Evolutionary conservation across 805 yeast species (phyloP).

Genomic region (Wickerhamomyces ciferrii): DNA sequence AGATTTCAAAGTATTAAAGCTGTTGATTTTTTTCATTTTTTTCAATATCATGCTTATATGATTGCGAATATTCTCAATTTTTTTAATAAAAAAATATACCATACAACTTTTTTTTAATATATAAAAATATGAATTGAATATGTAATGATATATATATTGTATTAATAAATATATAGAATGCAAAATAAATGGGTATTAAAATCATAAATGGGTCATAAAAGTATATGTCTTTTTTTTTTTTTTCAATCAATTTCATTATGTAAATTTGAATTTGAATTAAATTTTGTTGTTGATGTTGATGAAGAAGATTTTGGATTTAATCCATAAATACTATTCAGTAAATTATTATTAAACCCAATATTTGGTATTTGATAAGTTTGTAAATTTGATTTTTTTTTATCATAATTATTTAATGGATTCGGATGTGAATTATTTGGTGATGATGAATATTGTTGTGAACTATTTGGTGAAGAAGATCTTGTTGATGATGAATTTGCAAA

Average conservation of each 20-base stretch:
- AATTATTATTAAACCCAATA: slow-evolving; percentile 16
- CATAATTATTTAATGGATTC: slow-evolving; percentile 2
- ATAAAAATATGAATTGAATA: too few species aligned
- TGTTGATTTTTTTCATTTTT: too few species aligned
- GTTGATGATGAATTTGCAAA: slow-evolving; percentile 4
- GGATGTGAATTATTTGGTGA: slow-evolving; percentile 2
- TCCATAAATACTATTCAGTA: slow-evolving; percentile 22
- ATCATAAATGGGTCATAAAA: neutral
- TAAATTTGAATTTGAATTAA: neutral
- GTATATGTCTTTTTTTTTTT: neutral
- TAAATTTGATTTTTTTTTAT: slow-evolving; percentile 9
- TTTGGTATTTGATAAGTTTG: slow-evolving; percentile 10
- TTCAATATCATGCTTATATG: too few species aligned
- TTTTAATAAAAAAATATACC: too few species aligned
- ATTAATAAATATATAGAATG: too few species aligned
- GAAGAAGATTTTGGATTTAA: slow-evolving; percentile 8
- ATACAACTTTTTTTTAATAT: too few species aligned
- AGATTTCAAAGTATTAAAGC: too few species aligned
- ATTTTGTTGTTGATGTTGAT: neutral
- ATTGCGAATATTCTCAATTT: too few species aligned
- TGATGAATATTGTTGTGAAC: neutral
- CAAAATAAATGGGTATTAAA: too few species aligned
- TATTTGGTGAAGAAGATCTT: slow-evolving; percentile 4
- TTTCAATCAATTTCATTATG: neutral
- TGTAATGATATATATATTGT: neutral